Conservation (phyloP, 768 basidiomycete genomes). For the Nidularia sp. region DNA sequence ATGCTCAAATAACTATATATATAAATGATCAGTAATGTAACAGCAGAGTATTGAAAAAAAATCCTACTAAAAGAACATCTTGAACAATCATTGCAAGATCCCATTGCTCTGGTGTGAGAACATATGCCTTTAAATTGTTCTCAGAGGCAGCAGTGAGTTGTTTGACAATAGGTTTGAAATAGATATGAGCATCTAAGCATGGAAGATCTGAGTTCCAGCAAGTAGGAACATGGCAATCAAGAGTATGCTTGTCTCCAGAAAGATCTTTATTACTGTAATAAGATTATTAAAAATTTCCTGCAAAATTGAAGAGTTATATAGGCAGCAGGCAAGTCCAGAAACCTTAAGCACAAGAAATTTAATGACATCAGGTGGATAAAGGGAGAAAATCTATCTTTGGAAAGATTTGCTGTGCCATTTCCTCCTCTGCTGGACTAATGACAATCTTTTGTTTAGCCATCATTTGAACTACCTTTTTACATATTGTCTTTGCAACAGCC, state of each 20-base stretch:
- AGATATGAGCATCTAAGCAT: conserved; percentile 15
- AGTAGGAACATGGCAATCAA: conserved; percentile 20
- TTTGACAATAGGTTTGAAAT: conserved; percentile 12
- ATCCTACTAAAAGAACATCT: conserved; percentile 10
- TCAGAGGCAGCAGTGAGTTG: conserved; percentile 7
- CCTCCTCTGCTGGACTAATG: conserved; percentile 4
- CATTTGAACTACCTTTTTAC: background rate
- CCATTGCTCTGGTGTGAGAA: conserved; percentile 1
- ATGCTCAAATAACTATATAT: conserved; percentile 15
- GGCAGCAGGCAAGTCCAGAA: conserved; percentile 12
- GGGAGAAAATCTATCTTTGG: conserved; percentile 7
- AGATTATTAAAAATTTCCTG: conserved; percentile 18
- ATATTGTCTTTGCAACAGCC: background rate
- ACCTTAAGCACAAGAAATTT: background rate
- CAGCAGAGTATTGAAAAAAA: background rate
- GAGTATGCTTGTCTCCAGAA: conserved; percentile 3
- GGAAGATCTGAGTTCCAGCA: conserved; percentile 24
- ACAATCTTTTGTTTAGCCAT: conserved; percentile 1
- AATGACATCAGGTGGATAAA: conserved; percentile 10
- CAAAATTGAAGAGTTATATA: conserved; percentile 17
- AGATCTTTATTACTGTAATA: conserved; percentile 7
- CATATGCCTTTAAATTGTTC: conserved; percentile 9
- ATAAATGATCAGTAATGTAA: background rate
- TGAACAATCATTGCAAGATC: conserved; percentile 10
- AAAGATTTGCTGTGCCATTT: conserved; percentile 9